Conservation (phyloP, 129 eudicot genomes). For the Centella asiatica region DNA sequence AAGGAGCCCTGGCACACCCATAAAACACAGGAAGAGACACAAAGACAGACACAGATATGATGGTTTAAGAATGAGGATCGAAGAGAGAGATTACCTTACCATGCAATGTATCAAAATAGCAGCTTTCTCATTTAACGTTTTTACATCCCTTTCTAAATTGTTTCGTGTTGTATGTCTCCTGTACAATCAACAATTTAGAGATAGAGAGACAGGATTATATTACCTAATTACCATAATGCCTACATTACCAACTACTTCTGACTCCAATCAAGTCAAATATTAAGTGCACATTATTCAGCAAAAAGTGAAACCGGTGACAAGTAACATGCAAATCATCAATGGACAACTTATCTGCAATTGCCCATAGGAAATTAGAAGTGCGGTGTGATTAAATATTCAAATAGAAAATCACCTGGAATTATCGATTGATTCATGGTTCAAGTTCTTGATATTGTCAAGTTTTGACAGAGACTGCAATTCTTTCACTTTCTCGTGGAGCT, state of each 20-base stretch:
- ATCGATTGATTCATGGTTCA: conserved; percentile 25
- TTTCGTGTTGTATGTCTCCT: conserved; percentile 50
- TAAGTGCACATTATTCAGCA: not conserved
- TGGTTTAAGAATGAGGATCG: not conserved
- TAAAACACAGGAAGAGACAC: no score
- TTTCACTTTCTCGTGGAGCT: conserved; percentile 72
- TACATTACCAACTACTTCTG: not conserved
- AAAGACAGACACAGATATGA: not conserved
- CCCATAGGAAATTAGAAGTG: not conserved
- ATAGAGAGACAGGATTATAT: not conserved
- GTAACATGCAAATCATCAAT: no score
- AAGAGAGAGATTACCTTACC: conserved; percentile 37
- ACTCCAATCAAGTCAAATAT: not conserved
- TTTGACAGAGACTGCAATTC: conserved; percentile 46
- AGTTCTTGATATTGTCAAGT: conserved; percentile 23
- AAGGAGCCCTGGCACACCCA: no score
- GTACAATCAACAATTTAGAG: conserved; percentile 18
- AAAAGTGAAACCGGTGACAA: not conserved
- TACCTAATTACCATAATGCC: not conserved
- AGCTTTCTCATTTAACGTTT: conserved; percentile 48
- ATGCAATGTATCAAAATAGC: conserved; percentile 40
- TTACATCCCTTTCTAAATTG: conserved; percentile 29
- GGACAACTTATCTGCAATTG: not conserved
- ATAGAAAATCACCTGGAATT: conserved; percentile 40
- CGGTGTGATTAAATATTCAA: not conserved